Conservation (phyloP, 2,329 filamentous ascomycete species). For the Nemania serpens region DNA sequence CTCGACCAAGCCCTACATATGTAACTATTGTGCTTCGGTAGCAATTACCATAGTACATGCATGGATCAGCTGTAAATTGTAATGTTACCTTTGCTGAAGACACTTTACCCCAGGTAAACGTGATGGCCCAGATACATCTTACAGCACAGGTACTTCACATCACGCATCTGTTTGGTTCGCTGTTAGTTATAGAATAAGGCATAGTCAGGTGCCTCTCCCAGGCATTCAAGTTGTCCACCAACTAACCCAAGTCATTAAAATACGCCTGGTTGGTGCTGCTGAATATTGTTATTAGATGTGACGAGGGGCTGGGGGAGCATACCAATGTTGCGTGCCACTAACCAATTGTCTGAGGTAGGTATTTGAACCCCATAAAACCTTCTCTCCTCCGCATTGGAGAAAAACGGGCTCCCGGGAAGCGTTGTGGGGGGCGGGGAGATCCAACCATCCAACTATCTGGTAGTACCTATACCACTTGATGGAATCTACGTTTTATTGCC, state of each 20-base stretch:
- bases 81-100: no score
- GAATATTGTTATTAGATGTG: not conserved
- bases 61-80: no score
- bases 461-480: no score
- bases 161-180: not conserved
- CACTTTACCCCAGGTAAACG: no score
- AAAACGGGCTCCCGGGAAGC: slow-evolving; percentile 31
- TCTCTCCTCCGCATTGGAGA: slow-evolving; percentile 48
- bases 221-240: no score
- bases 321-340: not conserved
- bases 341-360: slow-evolving; percentile 3
- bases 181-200: no score
- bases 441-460: slow-evolving; percentile 18
- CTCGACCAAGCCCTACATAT: not conserved
- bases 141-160: not conserved
- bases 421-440: slow-evolving; percentile 36
- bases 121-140: not conserved
- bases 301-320: slow-evolving; percentile 15
- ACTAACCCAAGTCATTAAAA: no score
- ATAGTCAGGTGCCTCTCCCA: no score
- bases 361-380: slow-evolving; percentile 2
- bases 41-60: no score
- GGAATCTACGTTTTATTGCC: no score
- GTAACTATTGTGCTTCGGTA: no score
- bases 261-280: not conserved